Evolutionary conservation across 1,284 basidiomycete genomes (phyloP).

Genomic region (Irpex lacteus): DNA sequence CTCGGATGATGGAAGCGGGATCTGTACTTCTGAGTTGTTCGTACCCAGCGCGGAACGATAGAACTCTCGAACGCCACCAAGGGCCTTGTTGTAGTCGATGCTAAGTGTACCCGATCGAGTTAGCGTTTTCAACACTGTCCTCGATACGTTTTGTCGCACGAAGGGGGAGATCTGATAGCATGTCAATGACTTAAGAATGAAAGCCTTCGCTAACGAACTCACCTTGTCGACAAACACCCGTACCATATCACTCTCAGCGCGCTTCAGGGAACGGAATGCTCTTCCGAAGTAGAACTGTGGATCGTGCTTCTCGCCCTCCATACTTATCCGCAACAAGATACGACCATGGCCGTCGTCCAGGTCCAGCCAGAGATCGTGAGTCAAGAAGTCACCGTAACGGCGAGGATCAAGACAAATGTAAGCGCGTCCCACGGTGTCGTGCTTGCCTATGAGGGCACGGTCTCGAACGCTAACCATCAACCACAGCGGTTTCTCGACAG

Average conservation of each 20-base stretch:
- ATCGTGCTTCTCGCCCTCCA: conserved; percentile 99
- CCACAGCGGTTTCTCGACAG: conserved; percentile 89
- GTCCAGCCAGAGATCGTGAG: conserved; percentile 92
- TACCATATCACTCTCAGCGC: conserved; percentile 95
- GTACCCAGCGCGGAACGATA: conserved; percentile 73
- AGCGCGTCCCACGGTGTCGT: conserved; percentile 88
- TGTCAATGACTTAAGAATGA: neutral
- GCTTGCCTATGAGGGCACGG: conserved; percentile 84
- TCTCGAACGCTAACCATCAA: conserved; percentile 95
- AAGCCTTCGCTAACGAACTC: conserved; percentile 18
- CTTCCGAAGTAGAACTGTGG: conserved; percentile 97
- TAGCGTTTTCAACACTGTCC: conserved; percentile 73
- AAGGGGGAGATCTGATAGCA: conserved; percentile 87
- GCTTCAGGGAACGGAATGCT: conserved; percentile 92
- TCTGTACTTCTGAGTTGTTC: conserved; percentile 66
- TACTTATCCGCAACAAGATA: conserved; percentile 86
- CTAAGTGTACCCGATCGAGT: conserved; percentile 61
- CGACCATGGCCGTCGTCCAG: conserved; percentile 82
- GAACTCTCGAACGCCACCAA: conserved; percentile 77
- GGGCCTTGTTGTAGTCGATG: conserved; percentile 81
- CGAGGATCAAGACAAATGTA: conserved; percentile 92
- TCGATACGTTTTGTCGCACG: conserved; percentile 87
- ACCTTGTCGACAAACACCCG: conserved; percentile 97
- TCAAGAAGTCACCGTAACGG: conserved; percentile 85
- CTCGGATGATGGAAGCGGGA: conserved; percentile 73